These are phyloP conservation scores for Lachancea dasiensis DNA, from an alignment of 805 yeast genomes.

Conservation along the genomic window DNA sequence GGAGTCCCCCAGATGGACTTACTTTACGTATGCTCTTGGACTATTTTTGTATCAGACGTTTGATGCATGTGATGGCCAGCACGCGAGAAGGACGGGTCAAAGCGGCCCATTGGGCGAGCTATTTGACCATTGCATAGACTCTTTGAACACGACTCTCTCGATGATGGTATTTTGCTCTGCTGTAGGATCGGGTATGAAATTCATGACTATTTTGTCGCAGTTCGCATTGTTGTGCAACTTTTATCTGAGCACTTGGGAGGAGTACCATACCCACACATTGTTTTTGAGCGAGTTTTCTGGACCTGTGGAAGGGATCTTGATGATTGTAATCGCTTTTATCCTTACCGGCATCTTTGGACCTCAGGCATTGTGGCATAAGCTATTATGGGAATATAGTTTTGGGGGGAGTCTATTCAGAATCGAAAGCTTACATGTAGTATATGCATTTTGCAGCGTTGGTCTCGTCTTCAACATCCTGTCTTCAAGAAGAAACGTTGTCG, in stretches of 20 bases:
- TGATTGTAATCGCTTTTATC: conserved; percentile 49
- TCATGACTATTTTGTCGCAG: conserved; percentile 55
- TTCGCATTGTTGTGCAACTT: conserved; percentile 75
- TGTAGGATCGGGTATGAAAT: conserved; percentile 68
- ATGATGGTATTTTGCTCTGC: conserved; percentile 68
- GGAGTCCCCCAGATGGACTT: conserved; percentile 69
- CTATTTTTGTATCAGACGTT: conserved; percentile 88
- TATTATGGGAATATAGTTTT: conserved; percentile 35
- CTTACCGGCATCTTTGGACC: conserved; percentile 69
- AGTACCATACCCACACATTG: conserved; percentile 79
- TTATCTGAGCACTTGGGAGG: conserved; percentile 93
- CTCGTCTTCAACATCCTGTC: conserved; percentile 59
- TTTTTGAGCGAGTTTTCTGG: conserved; percentile 79
- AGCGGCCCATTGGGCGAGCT: conserved; percentile 91
- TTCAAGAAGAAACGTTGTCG: conserved; percentile 57
- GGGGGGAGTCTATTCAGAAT: conserved; percentile 25
- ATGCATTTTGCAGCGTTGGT: conserved; percentile 54
- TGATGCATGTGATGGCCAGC: conserved; percentile 94
- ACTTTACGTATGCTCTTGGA: conserved; percentile 71
- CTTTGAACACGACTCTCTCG: conserved; percentile 75
- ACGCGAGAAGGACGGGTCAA: conserved; percentile 93
- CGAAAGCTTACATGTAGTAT: conserved; percentile 40
- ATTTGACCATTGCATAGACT: conserved; percentile 82
- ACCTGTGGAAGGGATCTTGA: conserved; percentile 88
- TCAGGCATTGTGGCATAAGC: conserved; percentile 49